A percentile compares a stretch with the other conserved stretches of the same genome.
These are phyloP conservation scores for Zymoseptoria tritici DNA, from an alignment of 2,329 filamentous ascomycete genomes.

Conservation along the genomic window DNA sequence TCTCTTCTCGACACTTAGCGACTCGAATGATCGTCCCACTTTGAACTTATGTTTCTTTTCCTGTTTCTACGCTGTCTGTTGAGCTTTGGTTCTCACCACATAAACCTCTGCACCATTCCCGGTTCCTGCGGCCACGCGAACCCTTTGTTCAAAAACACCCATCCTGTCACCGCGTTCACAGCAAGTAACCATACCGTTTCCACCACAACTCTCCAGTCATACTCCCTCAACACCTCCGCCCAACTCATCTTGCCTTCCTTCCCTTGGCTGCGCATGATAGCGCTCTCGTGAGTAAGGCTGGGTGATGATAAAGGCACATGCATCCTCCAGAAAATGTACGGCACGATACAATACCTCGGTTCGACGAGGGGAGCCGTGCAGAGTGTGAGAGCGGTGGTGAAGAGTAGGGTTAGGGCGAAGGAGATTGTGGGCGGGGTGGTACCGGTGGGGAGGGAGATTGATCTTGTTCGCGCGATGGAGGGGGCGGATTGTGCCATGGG, in stretches of 20 bases:
- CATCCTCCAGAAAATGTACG: slow-evolving; percentile 88
- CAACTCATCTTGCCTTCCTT: neutral
- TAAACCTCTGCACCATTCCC: slow-evolving; percentile 62
- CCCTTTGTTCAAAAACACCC: slow-evolving; percentile 60
- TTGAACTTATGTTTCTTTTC: too few species aligned
- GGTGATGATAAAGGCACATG: slow-evolving; percentile 53
- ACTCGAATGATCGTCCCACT: too few species aligned
- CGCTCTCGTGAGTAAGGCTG: neutral
- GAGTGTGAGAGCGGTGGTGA: slow-evolving; percentile 68
- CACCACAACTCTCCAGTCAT: slow-evolving; percentile 42
- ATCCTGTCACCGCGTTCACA: slow-evolving; percentile 61
- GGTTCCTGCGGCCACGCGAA: slow-evolving; percentile 61
- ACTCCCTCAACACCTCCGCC: slow-evolving; percentile 16
- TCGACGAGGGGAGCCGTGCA: slow-evolving; percentile 88
- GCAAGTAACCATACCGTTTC: slow-evolving; percentile 64
- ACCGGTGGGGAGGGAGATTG: slow-evolving; percentile 19
- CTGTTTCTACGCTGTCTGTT: neutral
- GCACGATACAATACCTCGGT: slow-evolving; percentile 90
- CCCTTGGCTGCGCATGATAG: neutral
- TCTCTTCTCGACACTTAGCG: too few species aligned
- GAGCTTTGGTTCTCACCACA: slow-evolving; percentile 52
- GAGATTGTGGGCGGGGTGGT: slow-evolving; percentile 31
- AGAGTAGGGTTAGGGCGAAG: slow-evolving; percentile 56
- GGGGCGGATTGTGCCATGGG: neutral
- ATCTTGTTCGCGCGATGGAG: slow-evolving; percentile 6